These are phyloP conservation scores for Aspergillus aculeatinus DNA, from an alignment of 2,329 filamentous ascomycete genomes.

Conservation along the genomic window DNA sequence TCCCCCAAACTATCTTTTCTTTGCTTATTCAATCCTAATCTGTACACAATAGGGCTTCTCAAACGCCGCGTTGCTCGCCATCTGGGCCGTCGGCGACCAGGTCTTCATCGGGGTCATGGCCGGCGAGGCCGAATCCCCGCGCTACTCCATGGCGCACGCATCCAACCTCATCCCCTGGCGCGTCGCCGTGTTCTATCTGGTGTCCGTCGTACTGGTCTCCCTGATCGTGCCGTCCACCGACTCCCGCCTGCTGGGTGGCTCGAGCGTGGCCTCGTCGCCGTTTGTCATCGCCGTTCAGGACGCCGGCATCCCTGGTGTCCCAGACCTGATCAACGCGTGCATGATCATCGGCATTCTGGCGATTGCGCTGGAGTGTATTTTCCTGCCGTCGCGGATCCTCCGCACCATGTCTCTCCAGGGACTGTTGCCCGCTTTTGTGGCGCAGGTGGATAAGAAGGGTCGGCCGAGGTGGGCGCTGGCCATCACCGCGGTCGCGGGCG, in stretches of 20 bases:
- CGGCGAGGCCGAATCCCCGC: conserved; percentile 37
- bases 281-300: conserved; percentile 34
- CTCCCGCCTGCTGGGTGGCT: conserved; percentile 26
- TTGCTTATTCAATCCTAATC: neutral
- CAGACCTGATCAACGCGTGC: conserved; percentile 32
- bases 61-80: conserved; percentile 31
- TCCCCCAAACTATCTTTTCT: too few relatives aligned
- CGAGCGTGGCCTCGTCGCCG: conserved; percentile 30
- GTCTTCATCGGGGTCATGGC: conserved; percentile 37
- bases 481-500: conserved; percentile 26
- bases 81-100: conserved; percentile 33
- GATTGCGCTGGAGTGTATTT: conserved; percentile 34
- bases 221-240: conserved; percentile 24
- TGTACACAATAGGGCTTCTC: conserved; percentile 26
- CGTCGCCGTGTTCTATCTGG: conserved; percentile 16
- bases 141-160: conserved; percentile 36
- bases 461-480: conserved; percentile 30
- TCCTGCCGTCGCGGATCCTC: conserved; percentile 33
- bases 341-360: conserved; percentile 35
- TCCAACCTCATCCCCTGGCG: conserved; percentile 13
- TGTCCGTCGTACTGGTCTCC: conserved; percentile 7
- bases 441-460: conserved; percentile 29
- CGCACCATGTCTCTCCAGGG: conserved; percentile 30
- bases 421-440: conserved; percentile 29
- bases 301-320: conserved; percentile 30